A percentile compares a stretch with the other conserved stretches of the same genome.
These are phyloP conservation scores for Penicillium aurantiogriseum DNA, from an alignment of 2,329 filamentous ascomycete genomes.

Conservation along the genomic window DNA sequence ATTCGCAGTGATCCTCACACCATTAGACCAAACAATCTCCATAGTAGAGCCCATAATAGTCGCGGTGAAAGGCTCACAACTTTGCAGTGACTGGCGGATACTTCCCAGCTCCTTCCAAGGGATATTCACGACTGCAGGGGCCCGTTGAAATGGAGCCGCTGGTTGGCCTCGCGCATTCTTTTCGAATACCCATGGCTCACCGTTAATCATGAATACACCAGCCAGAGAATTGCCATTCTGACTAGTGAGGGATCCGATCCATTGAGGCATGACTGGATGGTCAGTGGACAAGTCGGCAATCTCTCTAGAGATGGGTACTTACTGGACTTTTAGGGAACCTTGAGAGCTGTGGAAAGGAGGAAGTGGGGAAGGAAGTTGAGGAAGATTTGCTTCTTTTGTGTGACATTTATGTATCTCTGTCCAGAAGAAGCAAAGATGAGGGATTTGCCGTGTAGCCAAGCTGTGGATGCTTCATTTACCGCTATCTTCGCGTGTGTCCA, in stretches of 20 bases:
- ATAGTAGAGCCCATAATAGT: conserved; percentile 9
- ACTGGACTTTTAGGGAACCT: not conserved
- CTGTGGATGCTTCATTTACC: not conserved
- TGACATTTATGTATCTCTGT: not conserved
- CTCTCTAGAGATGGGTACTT: not conserved
- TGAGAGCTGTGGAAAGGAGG: not conserved
- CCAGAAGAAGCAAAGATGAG: not conserved
- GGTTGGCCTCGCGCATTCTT: conserved; percentile 4
- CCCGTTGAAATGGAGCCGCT: conserved; percentile 2
- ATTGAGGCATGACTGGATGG: conserved; percentile 7
- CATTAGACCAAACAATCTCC: conserved; percentile 11
- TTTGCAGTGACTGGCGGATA: conserved; percentile 1
- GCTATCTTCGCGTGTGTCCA: not conserved
- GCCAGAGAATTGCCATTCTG: conserved; percentile 9
- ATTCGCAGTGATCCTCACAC: conserved; percentile 10
- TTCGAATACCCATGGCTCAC: conserved; percentile 12
- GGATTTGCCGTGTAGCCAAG: not conserved
- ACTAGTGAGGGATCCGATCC: conserved; percentile 3
- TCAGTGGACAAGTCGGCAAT: not conserved
- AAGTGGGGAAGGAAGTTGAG: not conserved
- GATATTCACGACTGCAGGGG: conserved; percentile 10
- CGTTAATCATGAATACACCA: conserved; percentile 8
- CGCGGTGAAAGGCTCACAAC: conserved; percentile 5
- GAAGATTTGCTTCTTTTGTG: not conserved
- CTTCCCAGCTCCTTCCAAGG: conserved; percentile 10